Evolutionary conservation across 192 early-diverging fungal genomes (phyloP).

Genomic region (Piromyces finnis): DNA sequence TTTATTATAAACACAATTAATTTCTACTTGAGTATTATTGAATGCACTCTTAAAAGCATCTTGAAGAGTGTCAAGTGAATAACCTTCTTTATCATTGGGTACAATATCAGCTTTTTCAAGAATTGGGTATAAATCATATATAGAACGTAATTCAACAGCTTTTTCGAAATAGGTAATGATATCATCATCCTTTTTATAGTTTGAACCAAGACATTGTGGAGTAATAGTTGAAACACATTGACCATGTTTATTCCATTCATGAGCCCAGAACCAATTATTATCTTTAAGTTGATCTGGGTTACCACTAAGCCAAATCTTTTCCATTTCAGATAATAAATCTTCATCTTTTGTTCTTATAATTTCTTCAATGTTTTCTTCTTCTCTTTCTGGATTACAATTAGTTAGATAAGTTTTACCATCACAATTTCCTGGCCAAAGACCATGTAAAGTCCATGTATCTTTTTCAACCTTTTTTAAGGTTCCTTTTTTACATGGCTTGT

Average conservation of each 20-base stretch:
- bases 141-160: conserved; percentile 22
- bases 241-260: conserved; percentile 71
- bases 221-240: conserved; percentile 50
- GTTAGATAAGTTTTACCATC: conserved; percentile 15
- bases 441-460: conserved; percentile 51
- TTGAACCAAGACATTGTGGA: conserved; percentile 28
- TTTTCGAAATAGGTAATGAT: conserved; percentile 36
- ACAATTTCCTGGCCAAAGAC: conserved; percentile 62
- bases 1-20: neutral
- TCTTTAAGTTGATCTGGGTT: conserved; percentile 27
- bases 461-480: conserved; percentile 27
- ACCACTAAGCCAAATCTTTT: conserved; percentile 46
- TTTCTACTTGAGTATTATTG: neutral
- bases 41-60: neutral
- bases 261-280: conserved; percentile 62
- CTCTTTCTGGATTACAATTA: conserved; percentile 49
- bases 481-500: conserved; percentile 24
- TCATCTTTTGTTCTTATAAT: conserved; percentile 21
- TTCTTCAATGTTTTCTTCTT: conserved; percentile 28
- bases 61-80: neutral
- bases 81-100: conserved; percentile 3
- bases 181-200: conserved; percentile 24
- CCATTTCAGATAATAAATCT: conserved; percentile 22
- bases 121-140: conserved; percentile 32
- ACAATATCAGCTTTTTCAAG: conserved; percentile 23